Percentiles rank a stretch among this genome's conserved stretches.
These are phyloP conservation scores for Tuber indicum DNA, from an alignment of 495 filamentous ascomycete species.

Conservation along the genomic window DNA sequence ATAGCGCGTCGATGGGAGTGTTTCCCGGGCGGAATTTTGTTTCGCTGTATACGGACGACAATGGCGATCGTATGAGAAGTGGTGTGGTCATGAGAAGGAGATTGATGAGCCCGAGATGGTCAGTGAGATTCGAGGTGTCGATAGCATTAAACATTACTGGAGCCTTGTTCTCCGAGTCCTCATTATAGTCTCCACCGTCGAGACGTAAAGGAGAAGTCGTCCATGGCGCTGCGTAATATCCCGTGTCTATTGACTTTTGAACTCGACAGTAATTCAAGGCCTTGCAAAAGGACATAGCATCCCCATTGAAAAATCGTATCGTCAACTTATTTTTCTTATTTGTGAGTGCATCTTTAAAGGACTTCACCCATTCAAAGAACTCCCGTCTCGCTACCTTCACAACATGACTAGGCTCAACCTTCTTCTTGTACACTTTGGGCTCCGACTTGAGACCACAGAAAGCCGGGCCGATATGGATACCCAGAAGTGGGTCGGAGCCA, in stretches of 20 bases:
- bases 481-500: conserved; percentile 46
- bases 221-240: conserved; percentile 41
- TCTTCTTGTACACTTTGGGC: background rate
- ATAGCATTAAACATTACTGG: conserved; percentile 53
- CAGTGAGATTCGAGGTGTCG: conserved; percentile 53
- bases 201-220: conserved; percentile 43
- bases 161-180: conserved; percentile 30
- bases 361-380: conserved; percentile 41
- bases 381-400: conserved; percentile 30
- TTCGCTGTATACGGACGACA: conserved; percentile 50
- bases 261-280: conserved; percentile 44
- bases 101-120: conserved; percentile 49
- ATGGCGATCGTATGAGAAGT: conserved; percentile 44
- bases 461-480: conserved; percentile 44
- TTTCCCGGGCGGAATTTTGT: conserved; percentile 33
- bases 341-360: conserved; percentile 33
- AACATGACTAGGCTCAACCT: conserved; percentile 11
- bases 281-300: conserved; percentile 48
- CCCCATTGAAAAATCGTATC: conserved; percentile 47
- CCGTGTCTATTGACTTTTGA: conserved; percentile 28
- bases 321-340: conserved; percentile 32
- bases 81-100: conserved; percentile 49
- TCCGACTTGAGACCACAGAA: conserved; percentile 17
- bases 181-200: conserved; percentile 44
- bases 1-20: conserved; percentile 32